Evolutionary conservation across 345 rosid species (phyloP), one percentile per base, ranked within the genome.

Genomic region (Murraya paniculata): DNA sequence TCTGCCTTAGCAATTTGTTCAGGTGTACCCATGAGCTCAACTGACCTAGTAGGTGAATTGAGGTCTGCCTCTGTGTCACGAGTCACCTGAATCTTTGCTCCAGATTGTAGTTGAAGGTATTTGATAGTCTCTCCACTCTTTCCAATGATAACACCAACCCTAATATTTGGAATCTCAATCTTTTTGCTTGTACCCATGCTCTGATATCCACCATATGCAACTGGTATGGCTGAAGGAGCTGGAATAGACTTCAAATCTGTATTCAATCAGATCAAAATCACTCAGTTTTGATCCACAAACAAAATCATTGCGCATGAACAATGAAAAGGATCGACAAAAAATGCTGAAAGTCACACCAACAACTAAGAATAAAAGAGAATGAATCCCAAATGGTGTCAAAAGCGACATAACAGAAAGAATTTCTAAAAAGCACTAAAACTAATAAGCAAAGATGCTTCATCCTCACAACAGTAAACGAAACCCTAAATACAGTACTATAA

Each of bases 111-210:
- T 80, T 97, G 99, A 78, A 97, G 97, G 88, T 86, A 87, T 85
- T 97, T 97, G 38, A 97, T 97, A 21, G 99, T 97, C 76, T 97
- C 99, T 33, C 99, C 99, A 68, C 91, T 91, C 89, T 94, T 97
- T 2, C 99, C 99, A 84, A 97, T 97, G 30, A 97, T 91, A 71
- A 97, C 99, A 68, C 99, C 99, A 78, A 97, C 98, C 89, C 96
- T 89, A 68, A 84, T 94, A 72, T 93, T 92, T 28, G 99, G 99
- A 78, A 97, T 85, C 27, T 94, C 98, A 79, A 97, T 91, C 88
- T 87, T 97, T 80, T 93, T 97, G 76, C 96, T 93, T 9, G 92
- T 74, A 28, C 78, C 78, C 7, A 75, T 75, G n/a, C 93, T 89
- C 60, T 92, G 92, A 80, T 82, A 84, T 80, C 91, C 89, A n/a